Base-by-base conservation (phyloP, 805 yeast genomes). In the Candida nonsorbophila region DNA sequence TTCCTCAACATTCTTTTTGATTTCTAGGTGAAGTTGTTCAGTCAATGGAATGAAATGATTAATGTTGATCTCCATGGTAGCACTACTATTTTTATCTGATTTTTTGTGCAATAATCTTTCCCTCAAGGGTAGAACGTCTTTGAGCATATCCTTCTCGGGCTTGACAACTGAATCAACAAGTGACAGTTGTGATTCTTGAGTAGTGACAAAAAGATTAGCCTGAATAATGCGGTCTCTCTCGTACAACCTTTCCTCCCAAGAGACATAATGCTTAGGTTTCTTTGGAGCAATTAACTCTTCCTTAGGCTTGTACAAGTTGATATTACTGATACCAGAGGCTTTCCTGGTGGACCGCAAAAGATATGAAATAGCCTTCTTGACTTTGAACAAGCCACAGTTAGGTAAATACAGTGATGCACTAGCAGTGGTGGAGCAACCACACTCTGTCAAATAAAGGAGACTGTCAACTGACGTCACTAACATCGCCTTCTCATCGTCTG, bases 391-490 rank as follows among this genome's bases (percentile, higher is more conserved):
- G 14, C 69, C 58, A 54, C 90, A 82, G 12, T 71, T 76, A 17
- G 51, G 41, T 27, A 40, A 37, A 23, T 38, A 33, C 33, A 35
- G 44, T 9, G 44, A 39, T 14, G 38, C 28, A n/a, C 53, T 51
- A 21, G 55, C 57, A 4, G 74, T 56, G 1, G 65, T 62, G 10
- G 62, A 54, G 34, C 84, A 72, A 1, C 72, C 76, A 56, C 94
- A 83, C 31, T 79, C 86, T 12, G 72, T 72, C 31, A 75, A 68
- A 33, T 76, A 70, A 26, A 79, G 53, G 7, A 84, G 59, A 4
- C 76, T 71, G 39, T 79, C 86, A 14, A 81, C 62, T 5, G 83
- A 74, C 15, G 76, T 67, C 2, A 82, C 72, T 25, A 83, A 47
- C 11, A 67, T 58, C 3, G 74, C 67, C 41, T 75, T 77, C 31